Evolutionary conservation across 2,329 filamentous ascomycete genomes (phyloP), one percentile per base, ranked within the genome.

Genomic region (Apiospora pterosperma): DNA sequence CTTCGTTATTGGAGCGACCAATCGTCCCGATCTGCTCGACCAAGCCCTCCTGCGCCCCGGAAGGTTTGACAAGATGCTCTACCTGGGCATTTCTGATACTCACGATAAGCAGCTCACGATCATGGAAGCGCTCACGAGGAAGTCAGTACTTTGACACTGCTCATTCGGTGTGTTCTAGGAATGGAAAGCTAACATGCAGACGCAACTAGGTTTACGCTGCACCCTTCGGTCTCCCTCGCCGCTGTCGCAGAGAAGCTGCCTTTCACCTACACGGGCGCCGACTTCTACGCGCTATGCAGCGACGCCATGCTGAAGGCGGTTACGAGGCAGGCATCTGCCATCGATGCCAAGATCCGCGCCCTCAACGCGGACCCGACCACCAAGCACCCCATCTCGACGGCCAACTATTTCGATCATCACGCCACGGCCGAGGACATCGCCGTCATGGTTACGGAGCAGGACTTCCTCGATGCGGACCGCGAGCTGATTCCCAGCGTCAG

Each of bases 251-350:
- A 91, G 62, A 84, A 84, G 12, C 85, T 99, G 4, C 96, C 96
- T 0, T 96, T 97, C 76, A 98, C 95, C 3, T 99, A 97, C 80
- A 99, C 96, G 0, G 96, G 96, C 73, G 96, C 96, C 67, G 96
- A 99, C 79, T 90, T 99, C 74, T 99, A 99, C 78, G 96, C 96
- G 0, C 85, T 99, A 23, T 98, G 95, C 81, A 97, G 93, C 52
- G 96, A 99, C 77, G 93, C 96, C 62, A 99, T 99, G 96, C 90
- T 99, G 70, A 98, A 99, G 77, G 96, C 96, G 23, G 95, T 99
- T 65, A 99, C 96, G 3, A 89, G 96, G 5, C 92, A 96, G 75
- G 93, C 96, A 2, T 86, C 88, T 1, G 84, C 87, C 2, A 94
- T 98, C 2, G 96, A 99, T 75, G 83, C 87, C 61, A 96, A 96